Percentiles rank a stretch among this genome's conserved stretches.
Evolutionary conservation across 805 yeast species (phyloP).

Genomic region (Lachancea fermentati): DNA sequence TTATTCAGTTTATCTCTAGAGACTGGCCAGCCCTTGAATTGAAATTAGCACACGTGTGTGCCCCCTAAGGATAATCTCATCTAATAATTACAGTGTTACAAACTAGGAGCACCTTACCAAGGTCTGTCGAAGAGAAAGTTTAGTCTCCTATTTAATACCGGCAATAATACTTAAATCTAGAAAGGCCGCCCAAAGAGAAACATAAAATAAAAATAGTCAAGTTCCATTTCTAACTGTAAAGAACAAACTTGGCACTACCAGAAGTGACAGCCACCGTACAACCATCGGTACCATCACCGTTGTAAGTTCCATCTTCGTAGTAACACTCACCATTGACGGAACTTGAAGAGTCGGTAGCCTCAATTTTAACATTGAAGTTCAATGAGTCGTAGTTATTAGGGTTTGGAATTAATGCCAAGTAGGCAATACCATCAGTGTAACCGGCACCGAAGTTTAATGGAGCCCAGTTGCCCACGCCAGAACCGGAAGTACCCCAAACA

Average conservation of each 20-base stretch:
- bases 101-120: too few relatives aligned
- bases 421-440: slow-evolving; percentile 50
- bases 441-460: slow-evolving; percentile 79
- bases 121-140: too few relatives aligned
- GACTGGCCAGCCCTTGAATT: too few relatives aligned
- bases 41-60: too few relatives aligned
- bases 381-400: slow-evolving; percentile 55
- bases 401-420: slow-evolving; percentile 70
- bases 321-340: slow-evolving; percentile 67
- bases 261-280: slow-evolving; percentile 87
- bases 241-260: slow-evolving; percentile 81
- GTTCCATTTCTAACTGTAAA: slow-evolving; percentile 39
- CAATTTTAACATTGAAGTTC: slow-evolving; percentile 72
- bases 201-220: neutral
- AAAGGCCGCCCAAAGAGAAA: too few relatives aligned
- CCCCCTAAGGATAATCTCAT: too few relatives aligned
- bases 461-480: slow-evolving; percentile 74
- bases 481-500: slow-evolving; percentile 58
- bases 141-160: too few relatives aligned
- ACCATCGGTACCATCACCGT: slow-evolving; percentile 69
- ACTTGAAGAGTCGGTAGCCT: slow-evolving; percentile 54
- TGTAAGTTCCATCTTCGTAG: slow-evolving; percentile 73
- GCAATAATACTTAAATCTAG: too few relatives aligned
- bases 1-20: too few relatives aligned
- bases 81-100: too few relatives aligned